Conservation (phyloP, 768 basidiomycete species). For the Hygrocybe punicea region DNA sequence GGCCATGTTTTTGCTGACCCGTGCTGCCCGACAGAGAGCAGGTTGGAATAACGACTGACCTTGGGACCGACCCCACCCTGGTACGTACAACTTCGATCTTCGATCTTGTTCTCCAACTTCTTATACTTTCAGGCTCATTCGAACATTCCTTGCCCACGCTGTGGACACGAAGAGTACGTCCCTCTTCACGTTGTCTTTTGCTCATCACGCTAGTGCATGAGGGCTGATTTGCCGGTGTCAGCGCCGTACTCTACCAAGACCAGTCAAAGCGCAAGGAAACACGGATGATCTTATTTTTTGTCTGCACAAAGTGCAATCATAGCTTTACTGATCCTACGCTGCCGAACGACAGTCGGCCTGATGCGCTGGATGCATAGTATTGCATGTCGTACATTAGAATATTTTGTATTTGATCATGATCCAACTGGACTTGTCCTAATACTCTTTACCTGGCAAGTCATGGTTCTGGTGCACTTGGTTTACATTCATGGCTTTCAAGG, state of each 20-base stretch:
- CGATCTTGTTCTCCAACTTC: background rate
- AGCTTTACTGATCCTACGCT: slow-evolving; percentile 70
- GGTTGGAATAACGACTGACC: background rate
- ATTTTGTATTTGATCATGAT: too few species aligned
- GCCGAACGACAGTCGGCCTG: slow-evolving; percentile 7
- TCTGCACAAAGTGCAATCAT: slow-evolving; percentile 79
- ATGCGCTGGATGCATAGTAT: slow-evolving; percentile 3
- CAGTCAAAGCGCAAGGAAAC: slow-evolving; percentile 97
- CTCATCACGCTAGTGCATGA: background rate
- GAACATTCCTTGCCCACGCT: slow-evolving; percentile 77
- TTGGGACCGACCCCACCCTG: slow-evolving; percentile 86
- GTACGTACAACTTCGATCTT: slow-evolving; percentile 36
- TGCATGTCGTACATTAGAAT: too few species aligned
- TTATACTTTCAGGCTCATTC: slow-evolving; percentile 62
- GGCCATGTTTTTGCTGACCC: background rate
- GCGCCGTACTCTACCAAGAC: slow-evolving; percentile 93
- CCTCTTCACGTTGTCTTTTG: background rate
- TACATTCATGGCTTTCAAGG: slow-evolving; percentile 61
- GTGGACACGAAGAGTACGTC: slow-evolving; percentile 80
- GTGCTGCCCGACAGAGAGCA: background rate
- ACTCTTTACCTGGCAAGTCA: too few species aligned
- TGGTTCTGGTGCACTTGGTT: slow-evolving; percentile 45
- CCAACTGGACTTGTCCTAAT: too few species aligned
- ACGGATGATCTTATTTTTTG: slow-evolving; percentile 89
- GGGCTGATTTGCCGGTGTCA: slow-evolving; percentile 30